Base-by-base conservation (phyloP, 768 basidiomycete genomes). In the Podaxis carcinomalis region DNA sequence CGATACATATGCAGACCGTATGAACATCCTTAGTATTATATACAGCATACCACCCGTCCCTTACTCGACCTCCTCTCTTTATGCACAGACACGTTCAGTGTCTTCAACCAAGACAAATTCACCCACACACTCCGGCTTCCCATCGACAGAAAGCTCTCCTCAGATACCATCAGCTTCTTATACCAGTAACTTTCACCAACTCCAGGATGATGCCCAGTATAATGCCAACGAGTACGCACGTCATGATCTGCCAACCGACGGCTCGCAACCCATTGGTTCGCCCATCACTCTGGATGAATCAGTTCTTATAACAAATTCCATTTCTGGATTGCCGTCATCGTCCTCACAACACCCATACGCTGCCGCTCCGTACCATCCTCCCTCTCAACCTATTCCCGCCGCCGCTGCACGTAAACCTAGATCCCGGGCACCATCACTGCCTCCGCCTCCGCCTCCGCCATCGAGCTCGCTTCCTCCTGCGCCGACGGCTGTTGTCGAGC, bases 1-100 rank as follows among this genome's bases (percentile, higher is more conserved):
- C 70, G 94, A 96, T 73, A 95, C 94, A 7, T 96, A 96, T 72
- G 92, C 91, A 61, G 92, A 96, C 73, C 85, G 94, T 55, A 93
- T 96, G 89, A 90, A 91, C 68, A 94, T 95, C 69, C 82, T 96
- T 58, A 91, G 90, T 67, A 81, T 92, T 65, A 93, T 93, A 64
- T 94, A 94, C 77, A 89, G 86, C 72, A 92, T 94, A 72, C 90
- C 90, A 25, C 82, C 89, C 47, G 82, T 85, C 47, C 88, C 88
- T 21, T 84, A 89, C 68, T 80, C 89, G 10, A 81, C 84, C 27
- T 72, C 84, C 14, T 79, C 83, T 5, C 67, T 80, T 53, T 83
- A 83, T 71, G 71, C 72, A 37, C 52, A 71, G 37, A 65, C 69
- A 28, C 53, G 52, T 25, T 70, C 70, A 5, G 64, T 80, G 46